Evolutionary conservation across 192 early-diverging fungal species (phyloP).

Genomic region (Backusella psychrophila): DNA sequence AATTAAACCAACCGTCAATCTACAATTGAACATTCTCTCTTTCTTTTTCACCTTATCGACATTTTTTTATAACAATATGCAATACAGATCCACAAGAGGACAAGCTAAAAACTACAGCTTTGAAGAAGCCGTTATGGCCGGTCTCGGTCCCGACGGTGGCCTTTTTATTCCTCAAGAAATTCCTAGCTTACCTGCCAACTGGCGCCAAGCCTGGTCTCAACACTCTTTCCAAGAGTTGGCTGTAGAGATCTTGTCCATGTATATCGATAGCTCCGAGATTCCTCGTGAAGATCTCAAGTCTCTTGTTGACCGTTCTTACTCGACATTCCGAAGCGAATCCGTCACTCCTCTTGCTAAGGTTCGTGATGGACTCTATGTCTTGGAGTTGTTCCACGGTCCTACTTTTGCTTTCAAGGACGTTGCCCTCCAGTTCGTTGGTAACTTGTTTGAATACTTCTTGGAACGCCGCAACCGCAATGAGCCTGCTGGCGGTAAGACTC

Average conservation of each 20-base stretch:
- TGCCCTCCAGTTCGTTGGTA: slow-evolving; percentile 93
- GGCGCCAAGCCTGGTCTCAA: slow-evolving; percentile 66
- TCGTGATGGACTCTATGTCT: slow-evolving; percentile 61
- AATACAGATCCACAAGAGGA: slow-evolving; percentile 90
- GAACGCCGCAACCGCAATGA: slow-evolving; percentile 66
- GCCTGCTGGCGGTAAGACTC: slow-evolving; percentile 36
- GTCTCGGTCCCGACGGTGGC: slow-evolving; percentile 91
- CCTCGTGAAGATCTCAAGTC: slow-evolving; percentile 63
- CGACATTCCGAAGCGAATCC: slow-evolving; percentile 71
- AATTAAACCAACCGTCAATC: neutral
- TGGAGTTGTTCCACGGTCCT: slow-evolving; percentile 97
- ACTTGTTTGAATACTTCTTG: slow-evolving; percentile 98
- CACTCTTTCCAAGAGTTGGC: slow-evolving; percentile 84
- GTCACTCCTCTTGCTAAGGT: slow-evolving; percentile 78
- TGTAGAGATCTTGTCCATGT: slow-evolving; percentile 77
- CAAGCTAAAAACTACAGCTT: slow-evolving; percentile 68
- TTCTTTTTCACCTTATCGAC: neutral
- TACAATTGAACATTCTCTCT: neutral
- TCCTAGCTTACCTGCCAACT: slow-evolving; percentile 68
- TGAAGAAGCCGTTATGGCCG: slow-evolving; percentile 89
- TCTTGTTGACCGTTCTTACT: slow-evolving; percentile 72
- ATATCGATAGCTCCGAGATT: slow-evolving; percentile 79
- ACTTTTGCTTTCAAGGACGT: slow-evolving; percentile 99
- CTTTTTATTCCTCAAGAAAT: slow-evolving; percentile 89
- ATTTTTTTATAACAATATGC: slow-evolving; percentile 54